Base-by-base conservation (phyloP, 2,329 filamentous ascomycete genomes). In the Cytospora leucostoma region DNA sequence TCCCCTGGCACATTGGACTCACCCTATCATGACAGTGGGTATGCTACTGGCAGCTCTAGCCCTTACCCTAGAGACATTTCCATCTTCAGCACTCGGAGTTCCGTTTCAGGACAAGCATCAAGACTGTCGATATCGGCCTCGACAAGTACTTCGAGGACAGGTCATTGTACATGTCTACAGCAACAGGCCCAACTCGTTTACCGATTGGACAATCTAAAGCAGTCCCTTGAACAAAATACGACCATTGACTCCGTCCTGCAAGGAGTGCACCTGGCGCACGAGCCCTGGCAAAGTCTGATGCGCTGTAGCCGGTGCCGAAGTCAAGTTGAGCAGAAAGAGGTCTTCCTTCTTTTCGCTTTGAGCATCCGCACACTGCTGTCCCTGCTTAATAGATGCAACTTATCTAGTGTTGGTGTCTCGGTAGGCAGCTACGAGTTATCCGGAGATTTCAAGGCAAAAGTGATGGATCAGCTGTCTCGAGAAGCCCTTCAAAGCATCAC, bases 321-420 rank as follows among this genome's bases (percentile, higher is more conserved):
- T 11, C 55, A 67, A 50, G 63, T 58, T 15, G 62, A 67, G 12
- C 63, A 68, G 38, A 62, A 61, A 38, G 62, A 69, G 21, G 62
- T 66, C 12, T 64, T 67, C 27, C 63, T 66, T 5, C 57, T 68
- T 17, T 68, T 68, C 51, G 66, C 66, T 21, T 64, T 67, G 56
- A 68, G 63, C 49, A 66, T 69, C 32, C 63, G 66, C 13, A 65
- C 65, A 34, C 61, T 69, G 13, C 62, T 69, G 6, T 65, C 59
- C 7, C 33, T 34, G 11, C 51, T 65, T 33, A 56, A 59, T 49
- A 54, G 63, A 19, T 44, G 61, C 13, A 60, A 56, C 32, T 3
- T 40, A 35, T 60, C 56, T 15, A 59, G 49, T 56, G 51, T 64
- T 8, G 32, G 35, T 10, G 62, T 64, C 51, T 60, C 40, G 37